Conservation (phyloP, 768 basidiomycete genomes). For the Macrolepiota albuminosa region DNA sequence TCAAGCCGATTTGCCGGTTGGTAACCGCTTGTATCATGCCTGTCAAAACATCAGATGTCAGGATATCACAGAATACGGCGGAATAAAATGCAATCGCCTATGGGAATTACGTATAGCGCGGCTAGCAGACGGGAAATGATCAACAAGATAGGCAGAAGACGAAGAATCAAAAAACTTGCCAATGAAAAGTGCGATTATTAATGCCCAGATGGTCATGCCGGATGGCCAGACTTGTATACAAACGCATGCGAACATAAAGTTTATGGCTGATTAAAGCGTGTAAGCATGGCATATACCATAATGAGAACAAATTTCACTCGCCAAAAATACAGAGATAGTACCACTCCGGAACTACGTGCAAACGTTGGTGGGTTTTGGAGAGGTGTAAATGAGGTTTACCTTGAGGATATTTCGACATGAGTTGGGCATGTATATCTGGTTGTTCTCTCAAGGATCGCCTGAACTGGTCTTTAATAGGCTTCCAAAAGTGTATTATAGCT, state of each 20-base stretch:
- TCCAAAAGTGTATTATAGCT: constrained; percentile 52
- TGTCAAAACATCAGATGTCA: constrained; percentile 8
- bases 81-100: constrained; percentile 38
- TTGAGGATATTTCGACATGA: constrained; percentile 53
- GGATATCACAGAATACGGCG: neutral
- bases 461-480: constrained; percentile 51
- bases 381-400: constrained; percentile 19
- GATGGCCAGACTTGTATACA: constrained; percentile 65
- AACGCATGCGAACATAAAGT: constrained; percentile 58
- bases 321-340: constrained; percentile 53
- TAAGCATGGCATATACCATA: neutral
- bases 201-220: constrained; percentile 64
- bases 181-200: constrained; percentile 46
- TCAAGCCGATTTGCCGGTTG: constrained; percentile 65
- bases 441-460: constrained; percentile 47
- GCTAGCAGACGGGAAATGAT: constrained; percentile 21
- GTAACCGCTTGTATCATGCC: constrained; percentile 78
- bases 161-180: constrained; percentile 21
- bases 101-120: constrained; percentile 62
- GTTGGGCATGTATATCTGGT: constrained; percentile 55
- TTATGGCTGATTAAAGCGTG: constrained; percentile 30
- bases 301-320: constrained; percentile 14
- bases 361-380: neutral
- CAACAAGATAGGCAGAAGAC: neutral
- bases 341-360: constrained; percentile 50